Evolutionary conservation across 495 filamentous ascomycete species (phyloP), one percentile per base, ranked within the genome.

Genomic region (Corynascus novoguineensis): DNA sequence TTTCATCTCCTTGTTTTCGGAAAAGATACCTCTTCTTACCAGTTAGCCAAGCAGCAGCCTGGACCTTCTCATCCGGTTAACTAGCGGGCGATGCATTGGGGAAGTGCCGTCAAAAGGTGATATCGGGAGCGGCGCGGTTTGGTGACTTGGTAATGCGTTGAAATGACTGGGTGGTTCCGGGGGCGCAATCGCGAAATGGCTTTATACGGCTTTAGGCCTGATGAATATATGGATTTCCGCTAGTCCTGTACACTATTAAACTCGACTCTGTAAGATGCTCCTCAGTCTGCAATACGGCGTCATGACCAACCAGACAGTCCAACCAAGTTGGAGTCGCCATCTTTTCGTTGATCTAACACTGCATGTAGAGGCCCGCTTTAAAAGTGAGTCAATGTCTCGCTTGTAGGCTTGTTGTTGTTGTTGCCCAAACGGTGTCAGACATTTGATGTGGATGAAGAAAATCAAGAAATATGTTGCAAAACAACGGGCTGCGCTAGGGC

Each of bases 211-310:
- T 38, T 38, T 6, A 9, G 12, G 35, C 24, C 32, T 28, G 14
- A 38, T 52, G 49, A 40, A 28, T 52, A n/a, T 28, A 28, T 42
- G 41, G 31, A 27, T 31, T 27, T n/a, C n/a, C n/a, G n/a, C 15
- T 29, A 7, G 40, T 35, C 4, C n/a, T 46, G 41, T 37, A 55
- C 19, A 34, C 5, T 47, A 55, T 11, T 17, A 5, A 15, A 5
- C 11, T 32, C 21, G n/a, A 19, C 28, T 54, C 19, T 35, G 17
- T 45, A 44, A n/a, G 51, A 25, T 54, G 27, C 31, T 45, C 38
- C 15, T 55, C 37, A 46, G 41, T 47, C 52, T 55, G 21, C 28
- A 55, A 55, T 37, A 37, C 41, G 47, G 47, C 12, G 40, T 55
- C 19, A 19, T 11, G 2, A 52, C n/a, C 10, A 37, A n/a, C 34